Percentiles rank a stretch among this genome's conserved stretches.
phyloP scores from a whole-genome alignment of 495 filamentous ascomycete species.

The Penicillium soppii region DNA sequence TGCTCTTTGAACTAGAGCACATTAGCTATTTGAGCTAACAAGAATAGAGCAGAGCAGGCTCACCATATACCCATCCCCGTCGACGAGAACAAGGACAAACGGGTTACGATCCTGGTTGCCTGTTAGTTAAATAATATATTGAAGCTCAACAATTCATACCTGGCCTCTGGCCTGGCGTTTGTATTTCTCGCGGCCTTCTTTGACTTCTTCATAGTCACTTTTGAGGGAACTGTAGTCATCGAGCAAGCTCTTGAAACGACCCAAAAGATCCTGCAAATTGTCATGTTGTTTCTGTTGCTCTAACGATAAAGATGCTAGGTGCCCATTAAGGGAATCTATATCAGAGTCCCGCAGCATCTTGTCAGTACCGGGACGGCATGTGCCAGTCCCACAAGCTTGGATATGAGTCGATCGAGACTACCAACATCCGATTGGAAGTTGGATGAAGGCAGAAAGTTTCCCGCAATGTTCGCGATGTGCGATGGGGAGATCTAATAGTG shows the following conservation, averaged over 20 bases:
- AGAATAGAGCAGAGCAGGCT: background rate
- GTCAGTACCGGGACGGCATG: conserved; percentile 19
- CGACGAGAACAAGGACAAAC: conserved; percentile 59
- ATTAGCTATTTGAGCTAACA: background rate
- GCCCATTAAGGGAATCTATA: conserved; percentile 31
- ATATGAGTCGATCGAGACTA: background rate
- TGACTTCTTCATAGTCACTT: conserved; percentile 58
- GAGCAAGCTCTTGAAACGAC: conserved; percentile 42
- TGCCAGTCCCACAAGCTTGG: conserved; percentile 19
- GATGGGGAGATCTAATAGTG: background rate
- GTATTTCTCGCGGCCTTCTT: conserved; percentile 52
- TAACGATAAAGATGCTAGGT: conserved; percentile 24
- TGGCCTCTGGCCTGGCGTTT: conserved; percentile 52
- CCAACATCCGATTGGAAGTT: conserved; percentile 13
- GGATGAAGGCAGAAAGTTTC: background rate
- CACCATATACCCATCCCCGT: conserved; percentile 60
- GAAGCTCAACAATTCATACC: conserved; percentile 21
- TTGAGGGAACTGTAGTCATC: conserved; percentile 52
- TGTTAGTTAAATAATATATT: conserved; percentile 3
- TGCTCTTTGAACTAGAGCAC: conserved; percentile 51
- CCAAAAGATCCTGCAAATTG: conserved; percentile 35
- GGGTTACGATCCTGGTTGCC: conserved; percentile 50
- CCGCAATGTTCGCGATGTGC: background rate
- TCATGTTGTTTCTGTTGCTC: conserved; percentile 36
- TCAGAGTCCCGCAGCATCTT: conserved; percentile 43